Conservation (phyloP, 805 yeast genomes). For the Nakazawaea holstii region DNA sequence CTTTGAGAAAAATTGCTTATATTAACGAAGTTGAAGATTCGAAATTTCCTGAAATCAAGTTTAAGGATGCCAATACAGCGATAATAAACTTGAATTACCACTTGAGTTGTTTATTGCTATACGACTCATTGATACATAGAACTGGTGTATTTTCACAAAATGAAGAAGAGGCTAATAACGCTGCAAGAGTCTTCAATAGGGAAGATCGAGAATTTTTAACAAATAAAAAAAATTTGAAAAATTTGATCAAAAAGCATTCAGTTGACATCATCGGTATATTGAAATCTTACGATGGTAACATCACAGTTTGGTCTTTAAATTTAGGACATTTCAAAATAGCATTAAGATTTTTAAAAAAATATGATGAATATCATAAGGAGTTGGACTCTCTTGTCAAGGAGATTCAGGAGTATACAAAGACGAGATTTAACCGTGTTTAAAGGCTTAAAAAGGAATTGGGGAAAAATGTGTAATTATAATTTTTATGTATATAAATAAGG, state of each 20-base stretch:
- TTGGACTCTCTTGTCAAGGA: constrained; percentile 8
- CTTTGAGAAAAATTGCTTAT: background rate
- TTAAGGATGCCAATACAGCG: constrained; percentile 4
- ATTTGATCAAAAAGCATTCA: constrained; percentile 7
- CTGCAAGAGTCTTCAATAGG: background rate
- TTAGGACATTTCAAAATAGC: constrained; percentile 12
- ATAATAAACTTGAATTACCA: constrained; percentile 10
- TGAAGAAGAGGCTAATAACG: background rate
- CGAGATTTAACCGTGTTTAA: constrained; percentile 4
- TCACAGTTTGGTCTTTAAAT: constrained; percentile 7
- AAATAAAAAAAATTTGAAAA: background rate
- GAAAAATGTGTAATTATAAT: background rate
- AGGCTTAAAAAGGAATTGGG: background rate
- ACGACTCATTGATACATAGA: constrained; percentile 1
- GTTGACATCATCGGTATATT: constrained; percentile 4
- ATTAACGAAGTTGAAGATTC: background rate
- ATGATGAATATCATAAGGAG: constrained; percentile 5
- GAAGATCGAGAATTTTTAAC: constrained; percentile 1
- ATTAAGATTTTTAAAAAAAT: background rate
- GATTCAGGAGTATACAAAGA: constrained; percentile 7
- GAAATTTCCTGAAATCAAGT: constrained; percentile 3
- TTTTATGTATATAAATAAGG: too few species aligned
- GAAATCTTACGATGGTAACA: constrained; percentile 1
- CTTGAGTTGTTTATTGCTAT: constrained; percentile 8
- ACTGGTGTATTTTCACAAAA: constrained; percentile 5